A percentile compares a stretch with the other conserved stretches of the same genome.
Evolutionary conservation across 1,139 yeast genomes (phyloP).

Genomic region (Candida buenavistaensis): DNA sequence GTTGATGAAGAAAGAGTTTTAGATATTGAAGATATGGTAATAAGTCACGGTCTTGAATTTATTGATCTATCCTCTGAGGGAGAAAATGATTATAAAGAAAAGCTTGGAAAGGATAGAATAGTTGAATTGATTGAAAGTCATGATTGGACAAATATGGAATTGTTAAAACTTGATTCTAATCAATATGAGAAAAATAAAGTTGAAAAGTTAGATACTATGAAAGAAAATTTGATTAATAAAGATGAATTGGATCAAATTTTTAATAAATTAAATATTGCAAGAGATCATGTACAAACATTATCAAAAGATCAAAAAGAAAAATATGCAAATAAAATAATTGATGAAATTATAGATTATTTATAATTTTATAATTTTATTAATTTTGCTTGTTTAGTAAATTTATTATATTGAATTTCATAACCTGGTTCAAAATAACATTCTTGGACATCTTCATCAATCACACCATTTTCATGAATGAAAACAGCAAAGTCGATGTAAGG

Average conservation of each 20-base stretch:
- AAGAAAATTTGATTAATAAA: conserved; percentile 23
- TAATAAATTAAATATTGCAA: conserved; percentile 31
- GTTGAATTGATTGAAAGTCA: conserved; percentile 40
- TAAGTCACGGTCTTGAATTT: conserved; percentile 34
- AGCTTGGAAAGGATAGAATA: conserved; percentile 30
- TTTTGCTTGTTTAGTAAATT: conserved; percentile 12
- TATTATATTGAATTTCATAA: conserved; percentile 33
- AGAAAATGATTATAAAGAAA: conserved; percentile 27
- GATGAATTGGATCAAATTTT: conserved; percentile 24
- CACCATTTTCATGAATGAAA: conserved; percentile 78
- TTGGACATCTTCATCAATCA: conserved; percentile 77
- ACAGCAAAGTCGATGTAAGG: conserved; percentile 78
- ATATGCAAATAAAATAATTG: conserved; percentile 35
- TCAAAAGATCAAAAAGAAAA: conserved; percentile 25
- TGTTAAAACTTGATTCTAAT: conserved; percentile 10
- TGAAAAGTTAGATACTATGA: conserved; percentile 28
- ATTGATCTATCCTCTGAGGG: conserved; percentile 25
- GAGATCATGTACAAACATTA: conserved; percentile 24
- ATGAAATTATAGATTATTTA: conserved; percentile 39
- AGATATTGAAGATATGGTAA: conserved; percentile 31
- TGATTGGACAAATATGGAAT: conserved; percentile 36
- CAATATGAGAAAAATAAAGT: conserved; percentile 21
- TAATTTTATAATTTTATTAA: conserved; percentile 15
- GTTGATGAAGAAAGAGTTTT: conserved; percentile 11
- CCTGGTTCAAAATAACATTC: conserved; percentile 75